phyloP scores from a whole-genome alignment of 345 rosid genomes.

The Euphorbia tirucalli region DNA sequence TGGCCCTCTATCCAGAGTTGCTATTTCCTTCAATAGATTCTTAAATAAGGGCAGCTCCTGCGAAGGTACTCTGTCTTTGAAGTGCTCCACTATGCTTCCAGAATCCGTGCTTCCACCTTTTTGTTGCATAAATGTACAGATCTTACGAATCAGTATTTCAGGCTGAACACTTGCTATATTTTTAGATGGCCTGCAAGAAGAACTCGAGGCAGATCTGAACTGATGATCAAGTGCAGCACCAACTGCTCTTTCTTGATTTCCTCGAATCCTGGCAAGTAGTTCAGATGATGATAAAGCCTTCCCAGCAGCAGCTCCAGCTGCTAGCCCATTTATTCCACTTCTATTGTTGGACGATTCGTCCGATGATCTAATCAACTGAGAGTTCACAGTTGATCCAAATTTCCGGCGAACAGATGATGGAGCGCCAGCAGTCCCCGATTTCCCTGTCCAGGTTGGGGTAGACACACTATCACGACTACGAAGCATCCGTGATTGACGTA shows the following conservation, averaged over 20 bases:
- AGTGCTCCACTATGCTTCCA: slow-evolving; percentile 64
- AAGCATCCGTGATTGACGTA: slow-evolving; percentile 79
- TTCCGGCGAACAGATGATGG: slow-evolving; percentile 65
- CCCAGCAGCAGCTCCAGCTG: slow-evolving; percentile 81
- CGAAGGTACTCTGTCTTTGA: slow-evolving; percentile 57
- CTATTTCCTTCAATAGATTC: slow-evolving; percentile 81
- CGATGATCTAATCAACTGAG: slow-evolving; percentile 44
- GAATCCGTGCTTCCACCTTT: slow-evolving; percentile 72
- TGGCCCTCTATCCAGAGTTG: slow-evolving; percentile 46
- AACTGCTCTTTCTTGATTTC: slow-evolving; percentile 64
- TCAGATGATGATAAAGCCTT: slow-evolving; percentile 85
- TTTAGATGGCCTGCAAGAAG: slow-evolving; percentile 38
- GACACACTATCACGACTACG: slow-evolving; percentile 76
- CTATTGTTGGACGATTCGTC: slow-evolving; percentile 41
- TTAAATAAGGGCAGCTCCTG: slow-evolving; percentile 64
- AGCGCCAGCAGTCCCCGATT: slow-evolving; percentile 88
- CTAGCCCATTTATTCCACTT: slow-evolving; percentile 37
- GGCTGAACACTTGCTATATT: slow-evolving; percentile 50
- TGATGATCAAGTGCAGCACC: slow-evolving; percentile 60
- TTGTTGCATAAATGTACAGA: slow-evolving; percentile 78
- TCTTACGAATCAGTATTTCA: slow-evolving; percentile 69
- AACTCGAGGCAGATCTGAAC: slow-evolving; percentile 36
- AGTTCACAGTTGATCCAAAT: slow-evolving; percentile 66
- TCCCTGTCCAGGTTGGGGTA: slow-evolving; percentile 96
- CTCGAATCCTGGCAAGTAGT: slow-evolving; percentile 71